A percentile compares a stretch with the other conserved stretches of the same genome.
phyloP scores from a whole-genome alignment of 768 basidiomycete species.

The Leccinum sublutescens region DNA sequence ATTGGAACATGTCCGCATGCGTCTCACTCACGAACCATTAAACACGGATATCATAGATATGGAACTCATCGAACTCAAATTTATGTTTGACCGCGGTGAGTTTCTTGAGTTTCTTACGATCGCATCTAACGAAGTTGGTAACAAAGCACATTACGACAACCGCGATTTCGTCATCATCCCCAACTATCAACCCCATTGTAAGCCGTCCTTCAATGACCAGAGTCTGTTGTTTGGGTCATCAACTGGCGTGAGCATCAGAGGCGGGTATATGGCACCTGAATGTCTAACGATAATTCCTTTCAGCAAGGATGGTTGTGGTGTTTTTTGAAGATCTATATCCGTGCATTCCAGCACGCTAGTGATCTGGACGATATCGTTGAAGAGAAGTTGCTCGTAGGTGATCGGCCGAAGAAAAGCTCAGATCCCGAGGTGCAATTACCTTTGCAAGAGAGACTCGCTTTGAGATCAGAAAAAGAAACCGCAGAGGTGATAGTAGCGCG shows the following conservation, averaged over 20 bases:
- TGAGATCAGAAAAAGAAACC: constrained; percentile 49
- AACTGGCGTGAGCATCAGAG: constrained; percentile 52
- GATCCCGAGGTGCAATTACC: constrained; percentile 49
- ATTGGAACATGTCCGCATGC: constrained; percentile 84
- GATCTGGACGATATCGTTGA: constrained; percentile 80
- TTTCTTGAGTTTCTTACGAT: constrained; percentile 8
- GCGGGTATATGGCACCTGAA: not conserved
- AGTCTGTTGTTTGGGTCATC: constrained; percentile 62
- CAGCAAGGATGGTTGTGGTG: constrained; percentile 71
- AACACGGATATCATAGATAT: constrained; percentile 72
- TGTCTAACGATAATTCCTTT: constrained; percentile 1
- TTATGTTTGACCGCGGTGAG: constrained; percentile 74
- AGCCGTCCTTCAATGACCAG: constrained; percentile 58
- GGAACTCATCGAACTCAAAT: constrained; percentile 82
- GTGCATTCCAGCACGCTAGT: constrained; percentile 73
- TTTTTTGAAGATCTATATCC: constrained; percentile 76
- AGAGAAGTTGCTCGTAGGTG: constrained; percentile 78
- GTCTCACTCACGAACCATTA: constrained; percentile 69
- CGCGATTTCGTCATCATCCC: constrained; percentile 80
- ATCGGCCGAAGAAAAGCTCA: constrained; percentile 66
- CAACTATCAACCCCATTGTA: constrained; percentile 66
- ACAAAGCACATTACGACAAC: constrained; percentile 78
- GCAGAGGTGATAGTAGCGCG: constrained; percentile 44
- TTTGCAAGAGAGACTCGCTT: constrained; percentile 56
- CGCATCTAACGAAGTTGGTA: constrained; percentile 5